Evolutionary conservation across 2,329 filamentous ascomycete species (phyloP).

Genomic region (Diaporthe sp.): DNA sequence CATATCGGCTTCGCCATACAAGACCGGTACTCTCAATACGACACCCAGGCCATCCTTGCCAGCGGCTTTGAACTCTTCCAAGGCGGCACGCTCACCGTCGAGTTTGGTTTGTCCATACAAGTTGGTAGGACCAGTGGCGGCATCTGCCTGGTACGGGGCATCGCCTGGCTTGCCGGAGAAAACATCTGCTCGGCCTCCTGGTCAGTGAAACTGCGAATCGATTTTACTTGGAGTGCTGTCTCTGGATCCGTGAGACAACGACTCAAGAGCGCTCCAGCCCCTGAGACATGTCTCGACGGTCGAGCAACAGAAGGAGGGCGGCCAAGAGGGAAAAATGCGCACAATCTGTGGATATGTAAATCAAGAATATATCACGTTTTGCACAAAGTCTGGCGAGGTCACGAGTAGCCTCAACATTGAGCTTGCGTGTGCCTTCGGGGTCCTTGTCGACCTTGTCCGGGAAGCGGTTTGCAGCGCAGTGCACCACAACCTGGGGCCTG

Average conservation of each 20-base stretch:
- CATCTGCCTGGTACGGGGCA: conserved; percentile 81
- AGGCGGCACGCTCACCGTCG: conserved; percentile 73
- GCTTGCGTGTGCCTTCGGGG: conserved; percentile 78
- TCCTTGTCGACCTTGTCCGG: conserved; percentile 88
- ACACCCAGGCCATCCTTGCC: conserved; percentile 70
- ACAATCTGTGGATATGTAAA: conserved; percentile 86
- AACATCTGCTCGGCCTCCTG: conserved; percentile 64
- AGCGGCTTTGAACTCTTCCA: conserved; percentile 69
- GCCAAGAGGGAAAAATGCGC: not conserved
- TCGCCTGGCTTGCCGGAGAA: conserved; percentile 82
- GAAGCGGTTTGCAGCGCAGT: conserved; percentile 90
- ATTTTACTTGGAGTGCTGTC: not conserved
- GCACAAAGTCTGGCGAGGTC: conserved; percentile 77
- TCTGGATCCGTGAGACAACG: not conserved
- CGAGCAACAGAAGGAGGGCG: too few species aligned
- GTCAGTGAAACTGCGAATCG: conserved; percentile 6
- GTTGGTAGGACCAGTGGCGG: conserved; percentile 79
- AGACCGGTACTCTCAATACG: conserved; percentile 83
- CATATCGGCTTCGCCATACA: conserved; percentile 83
- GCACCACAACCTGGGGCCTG: conserved; percentile 83
- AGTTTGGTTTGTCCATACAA: conserved; percentile 77
- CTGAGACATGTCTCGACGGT: conserved; percentile 22
- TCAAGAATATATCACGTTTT: conserved; percentile 71
- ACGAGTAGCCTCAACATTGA: conserved; percentile 82
- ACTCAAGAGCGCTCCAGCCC: conserved; percentile 16